These are phyloP conservation scores for Nidula niveotomentosa DNA, from an alignment of 1,284 basidiomycete species.

Conservation along the genomic window DNA sequence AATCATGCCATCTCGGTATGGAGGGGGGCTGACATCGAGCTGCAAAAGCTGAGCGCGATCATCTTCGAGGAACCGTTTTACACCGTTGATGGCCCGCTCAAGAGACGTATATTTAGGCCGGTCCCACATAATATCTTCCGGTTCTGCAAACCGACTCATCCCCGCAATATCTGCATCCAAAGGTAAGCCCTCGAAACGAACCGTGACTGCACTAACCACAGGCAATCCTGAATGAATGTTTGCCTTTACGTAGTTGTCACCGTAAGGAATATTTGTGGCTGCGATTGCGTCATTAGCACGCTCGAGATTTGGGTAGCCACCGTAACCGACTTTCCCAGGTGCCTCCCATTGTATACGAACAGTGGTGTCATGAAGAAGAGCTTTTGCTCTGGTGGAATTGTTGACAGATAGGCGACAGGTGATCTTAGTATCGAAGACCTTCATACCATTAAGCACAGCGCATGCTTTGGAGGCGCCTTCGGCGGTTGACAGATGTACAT, in stretches of 20 bases:
- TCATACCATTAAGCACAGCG: constrained; percentile 42
- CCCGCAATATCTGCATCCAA: constrained; percentile 36
- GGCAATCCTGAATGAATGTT: constrained; percentile 54
- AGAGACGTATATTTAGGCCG: constrained; percentile 46
- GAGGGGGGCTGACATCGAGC: constrained; percentile 48
- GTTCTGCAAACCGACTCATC: constrained; percentile 42
- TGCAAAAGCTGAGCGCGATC: constrained; percentile 35
- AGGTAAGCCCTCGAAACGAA: constrained; percentile 56
- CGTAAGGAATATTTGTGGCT: constrained; percentile 30
- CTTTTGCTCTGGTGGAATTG: constrained; percentile 29
- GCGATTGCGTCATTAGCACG: constrained; percentile 48
- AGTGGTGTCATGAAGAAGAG: constrained; percentile 41
- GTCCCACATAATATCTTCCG: constrained; percentile 49
- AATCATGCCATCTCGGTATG: constrained; percentile 47
- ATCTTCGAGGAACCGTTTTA: constrained; percentile 38
- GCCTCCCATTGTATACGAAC: constrained; percentile 55
- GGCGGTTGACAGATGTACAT: constrained; percentile 43
- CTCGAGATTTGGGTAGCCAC: constrained; percentile 50
- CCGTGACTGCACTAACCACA: constrained; percentile 50
- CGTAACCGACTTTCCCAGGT: constrained; percentile 51
- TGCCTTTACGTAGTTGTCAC: constrained; percentile 41
- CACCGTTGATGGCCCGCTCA: constrained; percentile 32
- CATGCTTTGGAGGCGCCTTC: constrained; percentile 49
- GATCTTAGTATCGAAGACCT: constrained; percentile 35
- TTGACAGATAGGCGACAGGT: constrained; percentile 38